A percentile compares a stretch with the other conserved stretches of the same genome.
Conservation (phyloP, 1,284 basidiomycete species). For the Boletus semigastroideus region DNA sequence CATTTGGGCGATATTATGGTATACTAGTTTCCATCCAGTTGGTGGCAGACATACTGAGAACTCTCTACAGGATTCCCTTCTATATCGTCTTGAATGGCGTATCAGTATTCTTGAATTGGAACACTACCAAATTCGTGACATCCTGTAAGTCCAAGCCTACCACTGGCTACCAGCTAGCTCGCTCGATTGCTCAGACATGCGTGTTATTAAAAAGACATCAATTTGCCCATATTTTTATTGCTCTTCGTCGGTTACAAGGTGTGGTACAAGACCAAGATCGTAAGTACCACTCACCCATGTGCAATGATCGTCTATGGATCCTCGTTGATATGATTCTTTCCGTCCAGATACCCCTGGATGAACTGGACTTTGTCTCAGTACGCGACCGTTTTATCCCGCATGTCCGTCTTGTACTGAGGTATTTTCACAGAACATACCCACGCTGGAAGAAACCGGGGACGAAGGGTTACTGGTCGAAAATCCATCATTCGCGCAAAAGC, state of each 20-base stretch:
- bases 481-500: conserved; percentile 1
- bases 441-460: conserved; percentile 23
- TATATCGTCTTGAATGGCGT: conserved; percentile 44
- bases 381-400: not conserved
- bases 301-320: not conserved
- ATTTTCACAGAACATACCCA: conserved; percentile 20
- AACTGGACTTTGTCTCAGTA: conserved; percentile 22
- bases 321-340: not conserved
- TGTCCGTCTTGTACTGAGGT: not conserved
- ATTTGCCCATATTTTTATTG: conserved; percentile 19
- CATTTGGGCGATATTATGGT: conserved; percentile 34
- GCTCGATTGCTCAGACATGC: not conserved
- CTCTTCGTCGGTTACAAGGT: conserved; percentile 40
- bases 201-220: conserved; percentile 21
- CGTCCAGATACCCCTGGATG: conserved; percentile 10
- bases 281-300: conserved; percentile 9
- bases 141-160: conserved; percentile 33
- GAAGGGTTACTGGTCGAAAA: conserved; percentile 15
- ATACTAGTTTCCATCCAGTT: not conserved
- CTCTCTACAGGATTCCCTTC: conserved; percentile 31
- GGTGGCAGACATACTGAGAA: not conserved
- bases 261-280: conserved; percentile 51
- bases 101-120: conserved; percentile 46
- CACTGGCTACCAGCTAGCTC: not conserved
- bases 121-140: conserved; percentile 40